phyloP scores from a whole-genome alignment of 352 stramenopile species.

The Achlya hypogyna region DNA sequence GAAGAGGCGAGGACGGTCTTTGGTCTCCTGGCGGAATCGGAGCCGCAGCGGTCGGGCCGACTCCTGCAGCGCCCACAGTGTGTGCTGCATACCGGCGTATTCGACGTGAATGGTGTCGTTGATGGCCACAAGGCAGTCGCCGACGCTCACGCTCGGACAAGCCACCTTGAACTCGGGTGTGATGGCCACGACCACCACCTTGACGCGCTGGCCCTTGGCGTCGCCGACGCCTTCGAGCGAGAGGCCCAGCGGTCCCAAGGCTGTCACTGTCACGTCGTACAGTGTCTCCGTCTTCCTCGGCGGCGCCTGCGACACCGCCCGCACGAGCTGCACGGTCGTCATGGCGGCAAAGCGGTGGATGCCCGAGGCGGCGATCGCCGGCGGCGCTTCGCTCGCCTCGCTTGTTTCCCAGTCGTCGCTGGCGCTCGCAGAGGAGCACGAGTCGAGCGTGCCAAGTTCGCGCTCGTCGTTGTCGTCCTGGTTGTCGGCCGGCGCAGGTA shows the following conservation, averaged over 20 bases:
- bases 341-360: slow-evolving; percentile 8
- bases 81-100: slow-evolving; percentile 76
- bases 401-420: background rate
- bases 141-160: slow-evolving; percentile 46
- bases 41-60: slow-evolving; percentile 59
- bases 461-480: background rate
- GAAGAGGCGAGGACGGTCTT: background rate
- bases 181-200: slow-evolving; percentile 1
- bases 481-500: background rate
- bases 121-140: slow-evolving; percentile 72
- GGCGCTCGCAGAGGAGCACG: background rate
- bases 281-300: background rate
- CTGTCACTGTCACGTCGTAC: background rate
- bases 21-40: slow-evolving; percentile 41
- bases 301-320: background rate
- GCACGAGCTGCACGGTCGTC: background rate
- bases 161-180: background rate
- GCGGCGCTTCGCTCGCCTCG: background rate
- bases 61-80: slow-evolving; percentile 75
- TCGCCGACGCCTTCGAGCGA: slow-evolving; percentile 14
- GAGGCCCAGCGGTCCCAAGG: slow-evolving; percentile 8
- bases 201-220: slow-evolving; percentile 9
- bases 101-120: slow-evolving; percentile 68
- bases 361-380: background rate
- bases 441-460: background rate